Base-by-base conservation (phyloP, 768 basidiomycete species). In the Pleurotus ostreatus region DNA sequence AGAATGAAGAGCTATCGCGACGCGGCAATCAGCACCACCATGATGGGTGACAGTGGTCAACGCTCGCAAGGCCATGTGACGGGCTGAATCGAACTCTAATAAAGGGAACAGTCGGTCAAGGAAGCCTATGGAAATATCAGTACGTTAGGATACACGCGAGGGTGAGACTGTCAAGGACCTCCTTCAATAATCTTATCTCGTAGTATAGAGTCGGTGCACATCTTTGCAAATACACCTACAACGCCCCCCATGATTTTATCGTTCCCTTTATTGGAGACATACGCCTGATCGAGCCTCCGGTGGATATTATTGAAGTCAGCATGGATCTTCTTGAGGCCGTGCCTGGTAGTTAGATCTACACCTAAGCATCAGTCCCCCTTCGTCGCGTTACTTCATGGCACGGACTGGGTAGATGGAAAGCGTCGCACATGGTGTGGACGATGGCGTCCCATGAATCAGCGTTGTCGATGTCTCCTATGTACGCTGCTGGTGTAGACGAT, bases 271-370 rank as follows among this genome's bases (percentile, higher is more conserved):
- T 80, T 71, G 12, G 66, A 70, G 1, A 73, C 63, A 60, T 80
- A 86, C 1, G 76, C 70, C n/a, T 69, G 68, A 46, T 85, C 78
- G 22, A 86, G 73, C 23, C 72, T 73, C 13, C 66, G 62, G 58
- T 79, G 82, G 37, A 85, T 75, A 2, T 68, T 68, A 43, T 78
- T 76, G 61, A 88, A 86, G 61, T 81, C 77, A 30, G 71, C 68
- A 63, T 87, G 83, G 4, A 86, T 73, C 61, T 81, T 84, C 66
- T 84, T 88, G 58, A 88, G 68, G 11, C 84, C 85, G 62, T 74
- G 79, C 26, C 83, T 72, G 12, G 71, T 79, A 5, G 74, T 71
- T 15, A 86, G 69, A 64, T 86, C 86, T 87, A 59, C 11, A 56
- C 9, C 40, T 43, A 57, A 6, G 22, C 6, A 41, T 44, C 22